Percentiles rank a stretch among this genome's conserved stretches.
Conservation (phyloP, 176 grass and related monocot genomes). For the Zoysia japonica region DNA sequence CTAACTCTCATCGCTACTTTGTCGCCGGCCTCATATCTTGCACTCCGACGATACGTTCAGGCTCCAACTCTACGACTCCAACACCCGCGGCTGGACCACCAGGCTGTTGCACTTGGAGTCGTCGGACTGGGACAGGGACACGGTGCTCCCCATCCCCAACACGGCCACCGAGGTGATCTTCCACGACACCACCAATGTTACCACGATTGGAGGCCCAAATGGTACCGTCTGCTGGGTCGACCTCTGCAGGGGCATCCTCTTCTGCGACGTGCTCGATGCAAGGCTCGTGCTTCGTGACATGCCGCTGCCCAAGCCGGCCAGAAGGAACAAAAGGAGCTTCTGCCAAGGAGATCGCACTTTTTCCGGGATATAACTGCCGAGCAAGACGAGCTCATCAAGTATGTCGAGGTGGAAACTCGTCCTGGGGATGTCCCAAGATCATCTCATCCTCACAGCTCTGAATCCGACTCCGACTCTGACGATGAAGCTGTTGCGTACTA, state of each 20-base stretch:
- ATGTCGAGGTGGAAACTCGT: neutral
- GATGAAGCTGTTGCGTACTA: neutral
- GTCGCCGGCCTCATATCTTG: neutral
- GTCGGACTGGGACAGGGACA: neutral
- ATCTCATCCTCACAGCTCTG: neutral
- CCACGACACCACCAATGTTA: neutral
- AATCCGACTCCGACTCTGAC: neutral
- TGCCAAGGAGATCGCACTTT: neutral
- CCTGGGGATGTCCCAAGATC: neutral
- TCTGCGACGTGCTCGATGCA: slow-evolving; percentile 13
- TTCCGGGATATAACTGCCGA: neutral
- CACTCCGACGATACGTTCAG: neutral
- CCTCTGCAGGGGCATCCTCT: slow-evolving; percentile 18
- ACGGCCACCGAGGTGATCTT: neutral
- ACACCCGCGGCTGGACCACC: neutral
- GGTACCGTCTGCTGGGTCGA: slow-evolving; percentile 9
- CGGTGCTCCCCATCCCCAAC: neutral
- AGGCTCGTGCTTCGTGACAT: neutral
- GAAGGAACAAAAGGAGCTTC: neutral
- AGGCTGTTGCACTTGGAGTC: neutral
- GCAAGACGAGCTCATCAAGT: neutral
- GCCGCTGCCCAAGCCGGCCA: slow-evolving; percentile 5
- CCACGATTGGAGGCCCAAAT: neutral
- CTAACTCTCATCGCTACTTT: neutral
- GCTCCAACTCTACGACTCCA: neutral